These are phyloP conservation scores for Tylopilus intermedius DNA, from an alignment of 768 basidiomycete species.

Conservation along the genomic window DNA sequence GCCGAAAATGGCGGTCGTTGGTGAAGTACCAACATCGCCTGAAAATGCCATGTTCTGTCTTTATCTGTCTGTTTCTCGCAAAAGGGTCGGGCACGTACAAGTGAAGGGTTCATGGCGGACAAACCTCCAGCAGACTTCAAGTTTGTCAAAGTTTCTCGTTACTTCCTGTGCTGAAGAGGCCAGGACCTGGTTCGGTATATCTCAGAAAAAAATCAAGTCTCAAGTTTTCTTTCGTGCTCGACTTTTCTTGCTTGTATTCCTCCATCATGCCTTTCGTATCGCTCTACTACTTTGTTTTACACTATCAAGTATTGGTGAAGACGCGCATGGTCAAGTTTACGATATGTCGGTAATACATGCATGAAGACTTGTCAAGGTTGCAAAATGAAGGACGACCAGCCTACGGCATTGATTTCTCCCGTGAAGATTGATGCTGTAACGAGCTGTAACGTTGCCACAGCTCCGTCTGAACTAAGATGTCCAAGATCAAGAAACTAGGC, in stretches of 20 bases:
- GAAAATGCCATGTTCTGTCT: constrained; percentile 25
- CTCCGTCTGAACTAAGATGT: constrained; percentile 22
- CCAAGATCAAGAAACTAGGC: constrained; percentile 15
- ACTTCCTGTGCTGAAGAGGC: constrained; percentile 45
- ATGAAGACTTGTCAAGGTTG: constrained; percentile 28
- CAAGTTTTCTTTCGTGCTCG: constrained; percentile 58
- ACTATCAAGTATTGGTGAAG: constrained; percentile 37
- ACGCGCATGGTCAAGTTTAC: constrained; percentile 35
- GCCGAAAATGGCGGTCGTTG: constrained; percentile 51
- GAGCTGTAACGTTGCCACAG: neutral
- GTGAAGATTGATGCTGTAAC: constrained; percentile 15
- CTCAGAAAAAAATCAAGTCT: constrained; percentile 53
- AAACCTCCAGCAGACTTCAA: constrained; percentile 37
- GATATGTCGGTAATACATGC: constrained; percentile 35
- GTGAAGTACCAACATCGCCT: constrained; percentile 39
- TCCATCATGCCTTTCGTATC: constrained; percentile 37
- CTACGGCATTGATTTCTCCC: constrained; percentile 7
- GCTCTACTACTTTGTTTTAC: constrained; percentile 46
- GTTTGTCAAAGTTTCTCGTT: constrained; percentile 48
- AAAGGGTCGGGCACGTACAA: constrained; percentile 41
- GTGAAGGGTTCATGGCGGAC: constrained; percentile 41
- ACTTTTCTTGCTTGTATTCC: constrained; percentile 47
- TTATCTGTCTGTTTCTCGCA: constrained; percentile 25
- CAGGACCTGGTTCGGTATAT: constrained; percentile 47
- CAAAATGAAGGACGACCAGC: constrained; percentile 8